Percentiles rank a stretch among this genome's conserved stretches.
Evolutionary conservation across 2,329 filamentous ascomycete species (phyloP).

Genomic region (Graphilbum fragrans): DNA sequence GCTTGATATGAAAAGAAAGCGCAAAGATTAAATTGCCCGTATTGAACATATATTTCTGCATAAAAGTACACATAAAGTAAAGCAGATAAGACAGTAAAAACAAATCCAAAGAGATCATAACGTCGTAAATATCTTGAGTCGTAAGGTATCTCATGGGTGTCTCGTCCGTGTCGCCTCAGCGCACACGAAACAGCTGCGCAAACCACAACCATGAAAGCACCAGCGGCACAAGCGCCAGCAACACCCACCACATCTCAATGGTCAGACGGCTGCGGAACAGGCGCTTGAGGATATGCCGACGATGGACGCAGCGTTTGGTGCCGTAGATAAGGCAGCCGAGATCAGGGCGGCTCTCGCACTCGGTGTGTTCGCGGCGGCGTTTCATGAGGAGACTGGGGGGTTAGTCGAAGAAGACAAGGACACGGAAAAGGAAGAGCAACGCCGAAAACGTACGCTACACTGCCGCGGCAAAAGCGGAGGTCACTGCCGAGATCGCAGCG

Average conservation of each 20-base stretch:
- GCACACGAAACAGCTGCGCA: slow-evolving; percentile 10
- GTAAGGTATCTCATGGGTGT: neutral
- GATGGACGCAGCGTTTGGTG: slow-evolving; percentile 33
- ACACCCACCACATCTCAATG: slow-evolving; percentile 35
- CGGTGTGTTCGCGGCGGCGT: slow-evolving; percentile 44
- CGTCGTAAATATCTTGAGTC: too few relatives aligned
- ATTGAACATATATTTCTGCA: too few relatives aligned
- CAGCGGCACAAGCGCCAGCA: slow-evolving; percentile 28
- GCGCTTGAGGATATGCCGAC: slow-evolving; percentile 28
- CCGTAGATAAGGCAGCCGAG: slow-evolving; percentile 43
- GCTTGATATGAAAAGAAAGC: too few relatives aligned
- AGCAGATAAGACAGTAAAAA: too few relatives aligned
- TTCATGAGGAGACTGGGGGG: slow-evolving; percentile 40
- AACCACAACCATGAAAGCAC: slow-evolving; percentile 26
- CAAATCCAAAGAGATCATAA: neutral
- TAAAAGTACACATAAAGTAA: neutral
- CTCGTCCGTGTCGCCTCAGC: too few relatives aligned
- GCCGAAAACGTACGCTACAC: slow-evolving; percentile 34
- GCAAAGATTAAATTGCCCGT: too few relatives aligned
- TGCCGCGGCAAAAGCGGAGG: slow-evolving; percentile 46
- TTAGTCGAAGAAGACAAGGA: neutral
- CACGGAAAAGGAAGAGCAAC: neutral
- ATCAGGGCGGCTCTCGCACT: slow-evolving; percentile 46
- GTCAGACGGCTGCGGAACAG: slow-evolving; percentile 33
- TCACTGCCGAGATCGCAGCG: slow-evolving; percentile 48